A percentile compares a stretch with the other conserved stretches of the same genome.
Conservation (phyloP, 202 grass and related monocot genomes). For the Carex arenaria region DNA sequence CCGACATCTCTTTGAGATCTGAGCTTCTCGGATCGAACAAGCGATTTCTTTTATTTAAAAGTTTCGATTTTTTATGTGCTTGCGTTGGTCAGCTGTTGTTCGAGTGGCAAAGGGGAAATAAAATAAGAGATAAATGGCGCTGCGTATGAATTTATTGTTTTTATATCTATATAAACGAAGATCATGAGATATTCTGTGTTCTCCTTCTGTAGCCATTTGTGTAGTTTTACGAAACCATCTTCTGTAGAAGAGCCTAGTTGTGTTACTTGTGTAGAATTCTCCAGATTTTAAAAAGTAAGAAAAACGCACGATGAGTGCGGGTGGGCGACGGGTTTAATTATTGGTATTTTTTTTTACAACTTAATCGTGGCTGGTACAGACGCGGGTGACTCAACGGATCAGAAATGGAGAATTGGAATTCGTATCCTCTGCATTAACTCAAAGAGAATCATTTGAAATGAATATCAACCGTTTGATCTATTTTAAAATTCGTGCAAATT, state of each 20-base stretch:
- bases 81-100: neutral
- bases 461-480: no score
- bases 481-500: no score
- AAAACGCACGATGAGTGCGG: neutral
- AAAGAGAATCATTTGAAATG: no score
- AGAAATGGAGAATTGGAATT: neutral
- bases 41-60: neutral
- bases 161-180: neutral
- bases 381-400: neutral
- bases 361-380: neutral
- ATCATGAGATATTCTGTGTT: neutral
- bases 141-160: constrained; percentile 3
- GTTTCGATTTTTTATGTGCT: neutral
- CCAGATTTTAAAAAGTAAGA: neutral
- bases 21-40: constrained; percentile 6
- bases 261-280: neutral
- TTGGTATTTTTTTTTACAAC: neutral
- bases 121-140: constrained; percentile 1
- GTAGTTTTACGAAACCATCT: neutral
- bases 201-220: neutral
- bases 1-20: constrained; percentile 17
- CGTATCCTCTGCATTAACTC: no score
- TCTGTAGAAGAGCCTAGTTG: no score
- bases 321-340: neutral
- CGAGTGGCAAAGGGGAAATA: neutral